Evolutionary conservation across 2,329 filamentous ascomycete genomes (phyloP).

Genomic region (Epichloe scottii): DNA sequence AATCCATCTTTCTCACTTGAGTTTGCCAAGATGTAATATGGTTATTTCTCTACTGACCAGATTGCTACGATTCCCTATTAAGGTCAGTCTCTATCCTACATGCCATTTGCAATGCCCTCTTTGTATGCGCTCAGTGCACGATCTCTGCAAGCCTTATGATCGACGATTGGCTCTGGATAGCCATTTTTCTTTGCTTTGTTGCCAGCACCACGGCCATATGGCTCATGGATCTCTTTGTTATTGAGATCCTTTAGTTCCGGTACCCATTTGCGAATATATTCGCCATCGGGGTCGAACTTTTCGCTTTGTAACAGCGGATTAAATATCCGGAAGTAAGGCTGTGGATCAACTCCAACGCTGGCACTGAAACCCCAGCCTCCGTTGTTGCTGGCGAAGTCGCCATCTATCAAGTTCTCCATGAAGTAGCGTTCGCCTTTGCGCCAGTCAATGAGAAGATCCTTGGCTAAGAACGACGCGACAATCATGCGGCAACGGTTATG

Average conservation of each 20-base stretch:
- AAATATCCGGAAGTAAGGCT: slow-evolving; percentile 86
- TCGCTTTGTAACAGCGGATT: slow-evolving; percentile 77
- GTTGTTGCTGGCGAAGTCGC: slow-evolving; percentile 70
- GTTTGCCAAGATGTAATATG: background rate
- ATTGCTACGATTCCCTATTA: no score
- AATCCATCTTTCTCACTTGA: background rate
- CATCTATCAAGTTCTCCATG: slow-evolving; percentile 69
- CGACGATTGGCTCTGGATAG: slow-evolving; percentile 65
- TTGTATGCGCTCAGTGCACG: slow-evolving; percentile 61
- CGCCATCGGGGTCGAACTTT: slow-evolving; percentile 68
- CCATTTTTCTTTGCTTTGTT: slow-evolving; percentile 48
- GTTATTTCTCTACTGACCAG: no score
- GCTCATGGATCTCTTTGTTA: slow-evolving; percentile 67
- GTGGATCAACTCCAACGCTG: slow-evolving; percentile 65
- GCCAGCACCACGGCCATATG: slow-evolving; percentile 54
- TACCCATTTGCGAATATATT: slow-evolving; percentile 75
- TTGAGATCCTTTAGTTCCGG: slow-evolving; percentile 55
- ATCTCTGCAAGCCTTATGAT: slow-evolving; percentile 57
- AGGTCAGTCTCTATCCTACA: slow-evolving; percentile 5
- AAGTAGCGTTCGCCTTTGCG: slow-evolving; percentile 70
- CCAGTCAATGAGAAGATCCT: slow-evolving; percentile 76
- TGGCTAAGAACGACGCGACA: slow-evolving; percentile 66
- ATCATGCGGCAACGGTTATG: slow-evolving; percentile 82
- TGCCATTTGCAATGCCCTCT: slow-evolving; percentile 24
- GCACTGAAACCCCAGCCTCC: slow-evolving; percentile 46